A percentile compares a stretch with the other conserved stretches of the same genome.
phyloP scores from a whole-genome alignment of 2,329 filamentous ascomycete genomes.

The Talaromyces sp. region DNA sequence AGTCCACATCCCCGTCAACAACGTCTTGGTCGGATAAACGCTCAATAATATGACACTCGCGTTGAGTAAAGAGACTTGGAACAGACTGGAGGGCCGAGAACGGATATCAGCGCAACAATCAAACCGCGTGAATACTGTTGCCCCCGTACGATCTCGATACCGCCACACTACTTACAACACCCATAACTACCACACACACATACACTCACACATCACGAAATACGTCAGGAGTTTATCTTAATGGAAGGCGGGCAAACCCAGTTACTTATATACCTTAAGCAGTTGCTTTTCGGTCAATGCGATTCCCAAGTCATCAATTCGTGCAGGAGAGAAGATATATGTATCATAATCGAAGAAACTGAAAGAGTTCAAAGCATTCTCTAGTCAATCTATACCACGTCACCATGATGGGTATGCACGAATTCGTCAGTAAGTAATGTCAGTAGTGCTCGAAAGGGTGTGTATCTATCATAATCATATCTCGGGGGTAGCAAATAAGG shows the following conservation, averaged over 20 bases:
- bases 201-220: not conserved
- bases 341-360: not conserved
- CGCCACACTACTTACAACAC: not conserved
- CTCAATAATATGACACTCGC: conserved; percentile 18
- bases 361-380: not conserved
- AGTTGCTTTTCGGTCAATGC: not conserved
- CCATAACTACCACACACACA: not conserved
- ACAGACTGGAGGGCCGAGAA: not conserved
- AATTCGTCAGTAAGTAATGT: not conserved
- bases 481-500: not conserved
- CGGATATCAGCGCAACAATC: not conserved
- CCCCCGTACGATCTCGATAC: not conserved
- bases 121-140: not conserved
- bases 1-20: conserved; percentile 53
- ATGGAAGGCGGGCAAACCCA: not conserved
- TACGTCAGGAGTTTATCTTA: not conserved
- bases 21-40: conserved; percentile 49
- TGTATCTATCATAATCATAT: not conserved
- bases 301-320: not conserved
- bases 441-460: not conserved
- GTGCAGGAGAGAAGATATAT: not conserved
- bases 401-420: not conserved
- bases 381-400: not conserved
- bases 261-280: not conserved
- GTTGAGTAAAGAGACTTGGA: not conserved